These are phyloP conservation scores for Mycosphaerelloides madeirae DNA, from an alignment of 2,329 filamentous ascomycete species.

Conservation along the genomic window DNA sequence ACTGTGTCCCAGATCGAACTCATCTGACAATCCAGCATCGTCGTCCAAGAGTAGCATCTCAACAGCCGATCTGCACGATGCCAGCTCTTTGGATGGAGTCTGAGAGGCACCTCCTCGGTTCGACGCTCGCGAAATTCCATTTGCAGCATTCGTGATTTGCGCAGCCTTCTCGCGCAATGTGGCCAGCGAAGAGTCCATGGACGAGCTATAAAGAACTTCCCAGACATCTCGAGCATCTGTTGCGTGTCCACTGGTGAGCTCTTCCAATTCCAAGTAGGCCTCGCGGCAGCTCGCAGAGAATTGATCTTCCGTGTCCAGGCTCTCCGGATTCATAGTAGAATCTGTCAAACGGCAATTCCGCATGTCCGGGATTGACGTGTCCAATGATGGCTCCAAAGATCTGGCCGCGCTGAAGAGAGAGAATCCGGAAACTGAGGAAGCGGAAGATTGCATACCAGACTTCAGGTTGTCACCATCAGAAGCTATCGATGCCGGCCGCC, in stretches of 20 bases:
- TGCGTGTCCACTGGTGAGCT: slow-evolving; percentile 8
- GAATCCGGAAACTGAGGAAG: slow-evolving; percentile 47
- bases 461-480: slow-evolving; percentile 45
- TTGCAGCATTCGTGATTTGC: too few relatives aligned
- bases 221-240: slow-evolving; percentile 9
- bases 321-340: neutral
- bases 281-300: slow-evolving; percentile 3
- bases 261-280: slow-evolving; percentile 18
- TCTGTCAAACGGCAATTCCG: neutral
- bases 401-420: slow-evolving; percentile 41
- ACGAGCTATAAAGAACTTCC: slow-evolving; percentile 7
- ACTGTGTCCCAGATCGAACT: too few relatives aligned
- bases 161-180: slow-evolving; percentile 9
- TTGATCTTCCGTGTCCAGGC: slow-evolving; percentile 1
- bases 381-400: too few relatives aligned
- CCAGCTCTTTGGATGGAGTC: too few relatives aligned
- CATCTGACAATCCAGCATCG: too few relatives aligned
- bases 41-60: too few relatives aligned
- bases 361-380: too few relatives aligned
- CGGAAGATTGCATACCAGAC: slow-evolving; percentile 43
- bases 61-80: too few relatives aligned
- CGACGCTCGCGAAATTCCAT: too few relatives aligned
- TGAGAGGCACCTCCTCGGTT: too few relatives aligned
- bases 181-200: neutral
- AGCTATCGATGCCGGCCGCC: slow-evolving; percentile 56